These are phyloP conservation scores for Botrytis sinoallii DNA, from an alignment of 2,329 filamentous ascomycete species.

Conservation along the genomic window DNA sequence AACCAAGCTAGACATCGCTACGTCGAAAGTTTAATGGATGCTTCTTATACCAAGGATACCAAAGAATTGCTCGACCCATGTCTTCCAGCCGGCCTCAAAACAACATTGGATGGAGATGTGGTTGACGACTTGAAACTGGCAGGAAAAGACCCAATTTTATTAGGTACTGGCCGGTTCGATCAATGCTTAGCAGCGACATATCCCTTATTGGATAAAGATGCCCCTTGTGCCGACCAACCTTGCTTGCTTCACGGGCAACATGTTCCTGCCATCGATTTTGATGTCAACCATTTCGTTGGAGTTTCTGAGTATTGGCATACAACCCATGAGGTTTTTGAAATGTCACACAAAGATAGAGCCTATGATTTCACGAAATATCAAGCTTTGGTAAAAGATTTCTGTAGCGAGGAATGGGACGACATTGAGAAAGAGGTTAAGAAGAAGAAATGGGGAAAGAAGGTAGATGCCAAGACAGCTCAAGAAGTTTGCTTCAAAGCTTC, in stretches of 20 bases:
- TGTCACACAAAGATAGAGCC: slow-evolving; percentile 69
- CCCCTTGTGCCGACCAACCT: slow-evolving; percentile 75
- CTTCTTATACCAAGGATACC: slow-evolving; percentile 55
- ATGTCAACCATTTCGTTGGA: slow-evolving; percentile 95
- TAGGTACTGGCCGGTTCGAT: slow-evolving; percentile 84
- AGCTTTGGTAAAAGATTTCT: slow-evolving; percentile 78
- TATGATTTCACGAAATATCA: slow-evolving; percentile 94
- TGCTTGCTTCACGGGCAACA: slow-evolving; percentile 90
- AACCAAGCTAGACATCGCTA: slow-evolving; percentile 87
- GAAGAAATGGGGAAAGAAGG: slow-evolving; percentile 73
- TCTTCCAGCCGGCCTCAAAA: slow-evolving; percentile 72
- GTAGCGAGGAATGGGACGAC: slow-evolving; percentile 74
- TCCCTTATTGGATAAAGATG: slow-evolving; percentile 85
- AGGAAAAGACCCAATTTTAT: slow-evolving; percentile 53
- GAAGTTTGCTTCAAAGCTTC: slow-evolving; percentile 97
- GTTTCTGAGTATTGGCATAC: slow-evolving; percentile 99
- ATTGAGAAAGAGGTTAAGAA: slow-evolving; percentile 65
- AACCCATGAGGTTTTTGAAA: slow-evolving; percentile 87
- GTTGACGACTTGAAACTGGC: slow-evolving; percentile 41
- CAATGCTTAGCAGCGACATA: slow-evolving; percentile 80
- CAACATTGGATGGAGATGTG: slow-evolving; percentile 66
- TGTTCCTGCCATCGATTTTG: slow-evolving; percentile 92
- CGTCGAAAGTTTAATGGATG: slow-evolving; percentile 69
- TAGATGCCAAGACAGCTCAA: slow-evolving; percentile 69
- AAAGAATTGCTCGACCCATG: slow-evolving; percentile 86